Percentiles rank a stretch among this genome's conserved stretches.
phyloP scores from a whole-genome alignment of 768 basidiomycete species.

The Saitozyma sp. region DNA sequence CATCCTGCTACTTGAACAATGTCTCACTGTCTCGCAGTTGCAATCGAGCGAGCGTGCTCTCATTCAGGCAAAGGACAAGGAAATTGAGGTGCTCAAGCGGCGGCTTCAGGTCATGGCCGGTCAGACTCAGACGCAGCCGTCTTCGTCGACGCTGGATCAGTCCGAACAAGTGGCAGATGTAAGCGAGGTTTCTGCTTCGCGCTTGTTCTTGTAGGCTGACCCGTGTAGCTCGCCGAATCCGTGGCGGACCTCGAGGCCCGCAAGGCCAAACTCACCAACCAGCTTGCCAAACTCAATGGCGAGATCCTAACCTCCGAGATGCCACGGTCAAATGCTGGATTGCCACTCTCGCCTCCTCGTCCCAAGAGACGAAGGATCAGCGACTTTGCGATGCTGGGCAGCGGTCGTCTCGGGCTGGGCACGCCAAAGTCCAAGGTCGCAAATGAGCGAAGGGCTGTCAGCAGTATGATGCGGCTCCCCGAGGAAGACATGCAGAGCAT shows the following conservation, averaged over 20 bases:
- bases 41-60: slow-evolving; percentile 46
- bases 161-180: slow-evolving; percentile 3
- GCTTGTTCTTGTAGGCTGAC: not conserved
- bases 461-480: slow-evolving; percentile 32
- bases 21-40: slow-evolving; percentile 24
- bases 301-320: slow-evolving; percentile 45
- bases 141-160: too few species aligned
- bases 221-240: slow-evolving; percentile 40
- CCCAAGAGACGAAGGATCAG: slow-evolving; percentile 49
- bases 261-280: slow-evolving; percentile 33
- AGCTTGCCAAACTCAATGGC: slow-evolving; percentile 48
- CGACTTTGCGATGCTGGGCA: slow-evolving; percentile 34
- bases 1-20: not conserved
- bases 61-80: slow-evolving; percentile 49
- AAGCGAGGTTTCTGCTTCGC: not conserved
- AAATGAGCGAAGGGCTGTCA: slow-evolving; percentile 44
- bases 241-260: slow-evolving; percentile 48
- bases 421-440: slow-evolving; percentile 15
- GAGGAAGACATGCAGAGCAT: slow-evolving; percentile 31
- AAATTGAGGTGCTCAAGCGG: slow-evolving; percentile 48
- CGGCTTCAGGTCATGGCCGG: slow-evolving; percentile 30
- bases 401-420: slow-evolving; percentile 29
- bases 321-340: slow-evolving; percentile 24
- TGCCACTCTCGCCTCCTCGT: slow-evolving; percentile 21
- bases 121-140: slow-evolving; percentile 3